Percentiles rank a stretch among this genome's conserved stretches.
These are phyloP conservation scores for Echium plantagineum DNA, from an alignment of 257 asterid genomes.

Conservation along the genomic window DNA sequence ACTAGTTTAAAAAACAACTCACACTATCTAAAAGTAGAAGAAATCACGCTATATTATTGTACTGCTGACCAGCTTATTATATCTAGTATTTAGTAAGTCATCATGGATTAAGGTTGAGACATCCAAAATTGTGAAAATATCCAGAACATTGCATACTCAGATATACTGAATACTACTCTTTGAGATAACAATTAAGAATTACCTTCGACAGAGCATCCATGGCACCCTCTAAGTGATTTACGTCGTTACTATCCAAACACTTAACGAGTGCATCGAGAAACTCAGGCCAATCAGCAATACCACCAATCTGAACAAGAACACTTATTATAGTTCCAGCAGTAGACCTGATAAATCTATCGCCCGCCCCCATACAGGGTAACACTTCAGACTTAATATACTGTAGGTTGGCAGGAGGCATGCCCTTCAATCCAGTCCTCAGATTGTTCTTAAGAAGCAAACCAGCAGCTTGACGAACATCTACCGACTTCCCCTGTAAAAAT, in stretches of 20 bases:
- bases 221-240: constrained; percentile 94
- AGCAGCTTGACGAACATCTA: constrained; percentile 96
- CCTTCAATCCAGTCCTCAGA: constrained; percentile 43
- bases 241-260: constrained; percentile 85
- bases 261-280: constrained; percentile 68
- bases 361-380: constrained; percentile 81
- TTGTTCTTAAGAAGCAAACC: constrained; percentile 89
- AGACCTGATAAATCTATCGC: constrained; percentile 81
- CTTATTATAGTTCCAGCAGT: constrained; percentile 90
- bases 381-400: constrained; percentile 68
- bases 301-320: constrained; percentile 79
- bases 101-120: too few relatives aligned
- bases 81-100: not conserved
- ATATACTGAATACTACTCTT: not conserved
- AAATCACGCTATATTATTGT: too few relatives aligned
- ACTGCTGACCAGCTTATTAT: not conserved
- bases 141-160: not conserved
- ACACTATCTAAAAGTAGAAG: too few relatives aligned
- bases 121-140: too few relatives aligned
- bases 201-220: constrained; percentile 99
- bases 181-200: not conserved
- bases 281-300: constrained; percentile 88
- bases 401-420: constrained; percentile 61
- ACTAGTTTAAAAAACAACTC: too few relatives aligned
- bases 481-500: constrained; percentile 67